Conservation (phyloP, 192 early-diverging fungal genomes). For the Coemansia nantahalensis region DNA sequence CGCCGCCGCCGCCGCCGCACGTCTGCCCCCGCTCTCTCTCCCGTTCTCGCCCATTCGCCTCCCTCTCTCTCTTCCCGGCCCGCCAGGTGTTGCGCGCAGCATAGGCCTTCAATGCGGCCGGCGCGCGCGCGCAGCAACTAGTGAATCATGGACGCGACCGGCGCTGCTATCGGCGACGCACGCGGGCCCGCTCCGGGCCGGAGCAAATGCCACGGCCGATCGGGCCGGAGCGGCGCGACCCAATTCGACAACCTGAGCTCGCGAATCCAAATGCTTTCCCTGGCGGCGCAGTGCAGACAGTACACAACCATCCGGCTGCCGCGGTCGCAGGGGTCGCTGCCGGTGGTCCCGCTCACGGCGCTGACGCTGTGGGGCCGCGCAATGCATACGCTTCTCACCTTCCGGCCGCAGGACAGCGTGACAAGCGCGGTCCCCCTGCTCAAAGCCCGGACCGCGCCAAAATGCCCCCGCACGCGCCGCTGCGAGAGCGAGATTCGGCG, state of each 20-base stretch:
- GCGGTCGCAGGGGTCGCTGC: conserved; percentile 26
- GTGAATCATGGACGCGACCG: no score
- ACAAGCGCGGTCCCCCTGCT: conserved; percentile 36
- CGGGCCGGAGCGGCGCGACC: conserved; percentile 11
- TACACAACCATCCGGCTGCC: conserved; percentile 33
- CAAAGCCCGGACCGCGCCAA: conserved; percentile 1
- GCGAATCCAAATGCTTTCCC: conserved; percentile 40
- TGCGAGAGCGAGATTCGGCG: conserved; percentile 15
- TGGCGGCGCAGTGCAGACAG: conserved; percentile 38
- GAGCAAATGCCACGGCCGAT: conserved; percentile 14
- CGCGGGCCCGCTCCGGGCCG: neutral
- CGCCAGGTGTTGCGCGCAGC: no score
- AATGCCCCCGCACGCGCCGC: neutral
- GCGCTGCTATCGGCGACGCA: no score
- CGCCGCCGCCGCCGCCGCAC: no score
- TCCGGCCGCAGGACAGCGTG: conserved; percentile 33
- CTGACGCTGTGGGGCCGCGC: conserved; percentile 43
- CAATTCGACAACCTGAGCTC: conserved; percentile 29
- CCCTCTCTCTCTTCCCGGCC: no score
- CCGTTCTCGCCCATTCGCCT: no score
- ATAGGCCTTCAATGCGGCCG: no score
- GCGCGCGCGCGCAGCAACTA: no score
- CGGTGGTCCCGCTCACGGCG: conserved; percentile 32
- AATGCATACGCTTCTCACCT: conserved; percentile 37
- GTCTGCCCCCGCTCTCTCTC: no score